A percentile compares a stretch with the other conserved stretches of the same genome.
phyloP scores from a whole-genome alignment of 2,329 filamentous ascomycete species.

The Dissoconium aciculare region DNA sequence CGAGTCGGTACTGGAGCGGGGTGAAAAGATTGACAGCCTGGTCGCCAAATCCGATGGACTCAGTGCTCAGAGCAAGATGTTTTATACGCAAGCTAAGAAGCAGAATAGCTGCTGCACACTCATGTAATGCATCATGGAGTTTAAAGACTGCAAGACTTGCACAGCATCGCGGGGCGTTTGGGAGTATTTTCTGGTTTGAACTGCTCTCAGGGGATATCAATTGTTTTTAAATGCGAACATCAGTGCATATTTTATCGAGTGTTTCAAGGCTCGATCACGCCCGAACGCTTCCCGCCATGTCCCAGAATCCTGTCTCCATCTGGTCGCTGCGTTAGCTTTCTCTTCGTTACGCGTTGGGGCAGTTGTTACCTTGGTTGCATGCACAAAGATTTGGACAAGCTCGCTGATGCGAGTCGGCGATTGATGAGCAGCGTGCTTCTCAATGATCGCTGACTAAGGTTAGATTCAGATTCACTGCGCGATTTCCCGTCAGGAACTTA shows the following conservation, averaged over 20 bases:
- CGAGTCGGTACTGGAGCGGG: conserved; percentile 71
- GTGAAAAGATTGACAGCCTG: conserved; percentile 93
- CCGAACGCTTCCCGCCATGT: conserved; percentile 44
- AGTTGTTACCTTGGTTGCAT: conserved; percentile 75
- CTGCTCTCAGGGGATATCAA: too few species aligned
- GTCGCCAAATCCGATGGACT: conserved; percentile 87
- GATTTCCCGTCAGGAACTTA: conserved; percentile 36
- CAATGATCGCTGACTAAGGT: conserved; percentile 62
- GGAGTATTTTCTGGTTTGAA: too few species aligned
- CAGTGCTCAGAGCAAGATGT: conserved; percentile 91
- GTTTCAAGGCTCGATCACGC: too few species aligned
- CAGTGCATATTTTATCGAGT: too few species aligned
- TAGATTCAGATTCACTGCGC: too few species aligned
- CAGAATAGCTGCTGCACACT: conserved; percentile 46
- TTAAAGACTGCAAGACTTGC: too few species aligned
- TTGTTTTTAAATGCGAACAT: too few species aligned
- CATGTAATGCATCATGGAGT: conserved; percentile 28
- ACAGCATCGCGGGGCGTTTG: too few species aligned
- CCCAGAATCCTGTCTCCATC: conserved; percentile 64
- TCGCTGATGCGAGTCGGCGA: conserved; percentile 66
- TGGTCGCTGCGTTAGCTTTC: conserved; percentile 20
- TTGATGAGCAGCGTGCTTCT: conserved; percentile 57
- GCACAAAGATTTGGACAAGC: conserved; percentile 68
- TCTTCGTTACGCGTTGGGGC: conserved; percentile 16
- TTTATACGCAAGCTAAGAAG: conserved; percentile 62